Conservation (phyloP, 768 basidiomycete genomes). For the Panaeolus papilionaceus region DNA sequence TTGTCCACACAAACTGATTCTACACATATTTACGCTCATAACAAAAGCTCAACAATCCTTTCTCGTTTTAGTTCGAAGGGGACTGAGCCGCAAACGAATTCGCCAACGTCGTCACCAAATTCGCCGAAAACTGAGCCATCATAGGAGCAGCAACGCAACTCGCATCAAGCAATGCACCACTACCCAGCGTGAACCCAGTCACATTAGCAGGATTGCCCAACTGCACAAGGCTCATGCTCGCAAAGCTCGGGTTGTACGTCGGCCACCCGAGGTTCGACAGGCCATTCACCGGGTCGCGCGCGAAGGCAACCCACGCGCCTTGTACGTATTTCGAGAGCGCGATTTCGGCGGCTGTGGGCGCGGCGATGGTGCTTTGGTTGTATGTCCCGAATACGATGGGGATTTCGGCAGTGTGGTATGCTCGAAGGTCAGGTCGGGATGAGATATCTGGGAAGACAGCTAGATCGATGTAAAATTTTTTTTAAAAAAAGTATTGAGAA, state of each 20-base stretch:
- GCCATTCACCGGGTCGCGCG: conserved; percentile 42
- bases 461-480: conserved; percentile 22
- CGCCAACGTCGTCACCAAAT: conserved; percentile 7
- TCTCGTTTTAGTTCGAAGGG: background rate
- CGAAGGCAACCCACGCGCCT: conserved; percentile 48
- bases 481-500: background rate
- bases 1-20: background rate
- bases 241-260: conserved; percentile 26
- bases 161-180: conserved; percentile 24
- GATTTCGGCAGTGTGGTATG: conserved; percentile 46
- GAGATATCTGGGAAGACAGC: conserved; percentile 46
- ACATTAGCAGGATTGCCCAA: conserved; percentile 28
- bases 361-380: conserved; percentile 31
- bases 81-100: background rate
- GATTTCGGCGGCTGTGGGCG: conserved; percentile 32
- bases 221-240: conserved; percentile 24
- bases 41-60: background rate
- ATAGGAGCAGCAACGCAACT: conserved; percentile 21
- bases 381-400: conserved; percentile 47
- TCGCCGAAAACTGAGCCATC: conserved; percentile 12
- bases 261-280: conserved; percentile 32
- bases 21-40: background rate
- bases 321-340: conserved; percentile 43
- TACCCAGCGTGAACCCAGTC: conserved; percentile 27
- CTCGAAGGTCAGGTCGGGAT: conserved; percentile 38